These are phyloP conservation scores for Fusarium palustre DNA, from an alignment of 2,329 filamentous ascomycete genomes.

Conservation along the genomic window DNA sequence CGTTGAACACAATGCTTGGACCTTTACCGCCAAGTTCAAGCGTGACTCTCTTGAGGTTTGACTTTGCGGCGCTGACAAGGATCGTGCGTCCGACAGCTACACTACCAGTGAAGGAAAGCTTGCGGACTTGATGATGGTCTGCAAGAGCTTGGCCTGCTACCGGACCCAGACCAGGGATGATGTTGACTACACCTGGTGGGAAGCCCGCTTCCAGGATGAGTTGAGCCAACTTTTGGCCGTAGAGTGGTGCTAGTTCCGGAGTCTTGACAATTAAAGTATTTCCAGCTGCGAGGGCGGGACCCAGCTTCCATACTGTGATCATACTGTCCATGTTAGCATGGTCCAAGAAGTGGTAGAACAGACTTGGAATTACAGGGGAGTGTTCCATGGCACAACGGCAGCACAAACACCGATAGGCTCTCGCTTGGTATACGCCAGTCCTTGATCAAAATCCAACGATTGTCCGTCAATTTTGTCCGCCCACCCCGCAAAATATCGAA, in stretches of 20 bases:
- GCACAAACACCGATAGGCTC: constrained; percentile 78
- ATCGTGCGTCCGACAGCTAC: constrained; percentile 73
- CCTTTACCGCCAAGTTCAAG: constrained; percentile 79
- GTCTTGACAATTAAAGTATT: constrained; percentile 72
- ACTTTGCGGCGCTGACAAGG: constrained; percentile 78
- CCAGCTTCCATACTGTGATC: constrained; percentile 64
- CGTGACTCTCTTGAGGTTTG: constrained; percentile 82
- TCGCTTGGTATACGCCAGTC: constrained; percentile 81
- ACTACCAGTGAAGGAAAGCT: constrained; percentile 80
- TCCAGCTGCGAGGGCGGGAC: constrained; percentile 71
- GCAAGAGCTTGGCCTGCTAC: constrained; percentile 75
- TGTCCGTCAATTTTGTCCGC: constrained; percentile 87
- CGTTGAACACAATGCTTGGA: constrained; percentile 68
- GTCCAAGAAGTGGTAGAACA: rapidly evolving
- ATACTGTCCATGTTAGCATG: constrained; percentile 8
- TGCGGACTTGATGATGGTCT: constrained; percentile 73
- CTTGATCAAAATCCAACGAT: constrained; percentile 77
- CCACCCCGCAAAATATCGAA: constrained; percentile 80
- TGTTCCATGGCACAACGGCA: constrained; percentile 80
- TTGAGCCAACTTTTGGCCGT: constrained; percentile 69
- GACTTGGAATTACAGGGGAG: constrained; percentile 59
- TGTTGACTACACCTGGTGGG: constrained; percentile 78
- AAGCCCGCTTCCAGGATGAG: constrained; percentile 78
- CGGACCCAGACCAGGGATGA: constrained; percentile 75
- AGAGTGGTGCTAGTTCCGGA: constrained; percentile 71